Evolutionary conservation across 2,329 filamentous ascomycete species (phyloP).

Genomic region (Colletotrichum paranaense): DNA sequence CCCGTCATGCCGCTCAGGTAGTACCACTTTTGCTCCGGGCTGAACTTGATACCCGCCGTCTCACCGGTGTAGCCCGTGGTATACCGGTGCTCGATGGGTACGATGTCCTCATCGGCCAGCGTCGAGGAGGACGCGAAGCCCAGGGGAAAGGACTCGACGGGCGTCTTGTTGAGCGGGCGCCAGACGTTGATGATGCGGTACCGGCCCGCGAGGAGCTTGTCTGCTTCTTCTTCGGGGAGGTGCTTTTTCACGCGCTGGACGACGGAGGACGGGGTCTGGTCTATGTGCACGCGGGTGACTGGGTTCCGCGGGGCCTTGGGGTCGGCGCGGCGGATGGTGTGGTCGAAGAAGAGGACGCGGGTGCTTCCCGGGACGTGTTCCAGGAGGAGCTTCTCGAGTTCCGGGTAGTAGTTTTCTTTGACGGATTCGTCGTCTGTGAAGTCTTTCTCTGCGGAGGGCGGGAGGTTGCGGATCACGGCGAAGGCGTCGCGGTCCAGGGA

Average conservation of each 20-base stretch:
- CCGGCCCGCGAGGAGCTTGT: slow-evolving; percentile 71
- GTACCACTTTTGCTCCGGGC: slow-evolving; percentile 76
- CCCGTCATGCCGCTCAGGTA: slow-evolving; percentile 84
- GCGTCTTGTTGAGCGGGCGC: slow-evolving; percentile 71
- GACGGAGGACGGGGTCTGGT: slow-evolving; percentile 79
- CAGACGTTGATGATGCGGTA: slow-evolving; percentile 92
- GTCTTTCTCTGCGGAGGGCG: slow-evolving; percentile 65
- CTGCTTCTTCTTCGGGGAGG: slow-evolving; percentile 69
- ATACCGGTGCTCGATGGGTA: slow-evolving; percentile 81
- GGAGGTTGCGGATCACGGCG: slow-evolving; percentile 68
- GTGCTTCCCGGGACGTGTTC: slow-evolving; percentile 73
- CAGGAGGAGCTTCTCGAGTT: slow-evolving; percentile 80
- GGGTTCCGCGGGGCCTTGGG: slow-evolving; percentile 72
- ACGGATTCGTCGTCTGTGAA: slow-evolving; percentile 80
- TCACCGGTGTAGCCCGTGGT: slow-evolving; percentile 75
- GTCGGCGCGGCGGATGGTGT: slow-evolving; percentile 80
- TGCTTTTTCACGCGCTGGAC: slow-evolving; percentile 75
- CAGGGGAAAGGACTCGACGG: slow-evolving; percentile 75
- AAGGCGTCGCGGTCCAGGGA: slow-evolving; percentile 82
- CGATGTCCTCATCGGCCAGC: slow-evolving; percentile 71
- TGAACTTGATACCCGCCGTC: slow-evolving; percentile 76
- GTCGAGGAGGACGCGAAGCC: slow-evolving; percentile 75
- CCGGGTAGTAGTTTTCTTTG: slow-evolving; percentile 81
- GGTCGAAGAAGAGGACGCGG: slow-evolving; percentile 83
- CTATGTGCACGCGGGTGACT: slow-evolving; percentile 81